Evolutionary conservation across 805 yeast species (phyloP).

Genomic region (Blastobotrys attinorum): DNA sequence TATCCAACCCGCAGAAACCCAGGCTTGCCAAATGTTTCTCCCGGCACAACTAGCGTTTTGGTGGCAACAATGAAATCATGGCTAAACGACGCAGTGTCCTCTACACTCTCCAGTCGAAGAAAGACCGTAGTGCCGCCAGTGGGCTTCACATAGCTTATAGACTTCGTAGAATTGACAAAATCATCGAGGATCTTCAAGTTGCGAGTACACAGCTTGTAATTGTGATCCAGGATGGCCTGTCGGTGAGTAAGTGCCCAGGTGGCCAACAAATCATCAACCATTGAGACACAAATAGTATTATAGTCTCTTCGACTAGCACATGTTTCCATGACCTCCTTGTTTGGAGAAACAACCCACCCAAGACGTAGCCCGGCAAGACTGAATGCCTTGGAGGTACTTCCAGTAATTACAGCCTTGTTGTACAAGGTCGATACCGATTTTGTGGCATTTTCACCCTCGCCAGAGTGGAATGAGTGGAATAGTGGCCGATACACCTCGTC

Average conservation of each 20-base stretch:
- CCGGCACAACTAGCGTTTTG: conserved; percentile 39
- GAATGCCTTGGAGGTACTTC: conserved; percentile 48
- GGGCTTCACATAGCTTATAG: conserved; percentile 37
- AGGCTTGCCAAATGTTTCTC: conserved; percentile 37
- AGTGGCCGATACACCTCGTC: conserved; percentile 52
- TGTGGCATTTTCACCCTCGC: conserved; percentile 27
- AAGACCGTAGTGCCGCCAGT: conserved; percentile 43
- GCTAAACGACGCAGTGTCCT: conserved; percentile 31
- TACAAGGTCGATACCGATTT: conserved; percentile 36
- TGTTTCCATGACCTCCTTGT: conserved; percentile 26
- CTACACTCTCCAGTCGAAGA: conserved; percentile 28
- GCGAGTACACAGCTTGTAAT: conserved; percentile 32
- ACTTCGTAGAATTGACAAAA: conserved; percentile 26
- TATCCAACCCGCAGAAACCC: conserved; percentile 43
- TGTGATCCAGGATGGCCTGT: conserved; percentile 33
- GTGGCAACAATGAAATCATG: conserved; percentile 31
- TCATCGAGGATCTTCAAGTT: conserved; percentile 33
- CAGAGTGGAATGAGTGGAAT: conserved; percentile 32
- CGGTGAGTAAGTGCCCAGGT: conserved; percentile 35
- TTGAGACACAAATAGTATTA: conserved; percentile 42
- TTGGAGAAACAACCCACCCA: conserved; percentile 43
- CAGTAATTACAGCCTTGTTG: conserved; percentile 38
- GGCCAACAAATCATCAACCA: conserved; percentile 40
- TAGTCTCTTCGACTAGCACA: conserved; percentile 40
- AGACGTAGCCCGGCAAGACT: conserved; percentile 45